Evolutionary conservation across 352 stramenopile species (phyloP), one percentile per base, ranked within the genome.

Genomic region (Pythium phragmiticola): DNA sequence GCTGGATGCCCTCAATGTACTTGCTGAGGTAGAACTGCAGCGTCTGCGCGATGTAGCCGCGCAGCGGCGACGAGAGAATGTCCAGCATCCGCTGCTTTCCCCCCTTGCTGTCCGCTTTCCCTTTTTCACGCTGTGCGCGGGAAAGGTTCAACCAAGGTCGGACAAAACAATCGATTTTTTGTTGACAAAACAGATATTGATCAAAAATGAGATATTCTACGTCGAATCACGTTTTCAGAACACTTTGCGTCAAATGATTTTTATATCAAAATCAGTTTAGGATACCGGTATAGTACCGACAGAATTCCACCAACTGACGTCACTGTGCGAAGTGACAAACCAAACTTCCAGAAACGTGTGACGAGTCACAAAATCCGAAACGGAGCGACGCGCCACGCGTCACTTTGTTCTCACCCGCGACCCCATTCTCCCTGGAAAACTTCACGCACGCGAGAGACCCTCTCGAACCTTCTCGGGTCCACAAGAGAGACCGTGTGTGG

Each of bases 21-120:
- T 94, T 95, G 79, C 84, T 87, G 43, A 95, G 68, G 61, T 94
- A 93, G 62, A 91, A 94, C 73, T 95, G 87, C 57, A 95, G 75
- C 39, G 76, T 95, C 73, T 95, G 87, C 60, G 87, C 85, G 62
- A 95, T 89, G 69, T 94, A 94, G 33, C 85, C 81, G 56, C 82
- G 84, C 66, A 95, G 74, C 56, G 87, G 84, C 64, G 86, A 89
- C 63, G 80, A 95, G 57, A 95, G 72, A 69, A 94, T 78, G 70
- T 95, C 87, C 47, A 95, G 73, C 87, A 95, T 94, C 41, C 45
- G 7, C 42, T n/a, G 16, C 17, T 42, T 23, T 13, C 41, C 43
- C 34, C 12, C 6, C 9, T 23, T 21, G 17, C 46, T 5, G 36
- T 21, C 53, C 50, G 14, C 39, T 34, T 58, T 57, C 48, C 48